Base-by-base conservation (phyloP, 2,329 filamentous ascomycete species). In the Arthroderma sp. region DNA sequence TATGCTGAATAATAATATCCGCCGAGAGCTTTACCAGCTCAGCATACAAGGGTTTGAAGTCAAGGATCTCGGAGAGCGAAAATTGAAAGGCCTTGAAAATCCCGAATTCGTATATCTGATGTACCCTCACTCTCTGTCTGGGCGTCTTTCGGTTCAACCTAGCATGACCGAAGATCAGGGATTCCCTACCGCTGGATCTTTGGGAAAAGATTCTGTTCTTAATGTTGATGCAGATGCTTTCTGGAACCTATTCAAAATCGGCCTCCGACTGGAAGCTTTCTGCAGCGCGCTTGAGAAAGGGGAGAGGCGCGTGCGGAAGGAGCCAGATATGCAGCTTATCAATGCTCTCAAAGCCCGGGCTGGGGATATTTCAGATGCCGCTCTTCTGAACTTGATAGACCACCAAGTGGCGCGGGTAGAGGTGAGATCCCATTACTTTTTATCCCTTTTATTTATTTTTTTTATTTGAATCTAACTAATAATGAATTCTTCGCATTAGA, bases 381-480 rank as follows among this genome's bases (percentile, higher is more conserved):
- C 94, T 63, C 69, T 96, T 63, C 67, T 94, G 45, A 87, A 85
- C 57, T 86, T 98, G 57, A 75, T 96, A 62, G 88, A 94, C 61
- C 88, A 96, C 60, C 87, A 95, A 72, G 83, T 98, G 54, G 88
- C 84, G 61, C 79, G 91, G 57, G 93, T 98, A 61, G 91, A 98
- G 79, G 87, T 93, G 71, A 65, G 41, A 5, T 30, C 27, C 4
- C 7, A n/a, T 8, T 9, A 81, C 66, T 31, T 43, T 40, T 41
- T 48, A n/a, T 32, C 9, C 36, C 15, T 29, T 10, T 6, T 31
- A 9, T 40, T 32, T n/a, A 9, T 40, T 32, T n/a, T 29, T 28
- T 43, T 45, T 7, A 33, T 8, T 15, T 9, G 32, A 11, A 34
- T 34, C 2, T 8, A 11, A 11, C 29, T 11, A 30, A n/a, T 4